Base-by-base conservation (phyloP, 345 rosid genomes). In the Lepidium aucheri region DNA sequence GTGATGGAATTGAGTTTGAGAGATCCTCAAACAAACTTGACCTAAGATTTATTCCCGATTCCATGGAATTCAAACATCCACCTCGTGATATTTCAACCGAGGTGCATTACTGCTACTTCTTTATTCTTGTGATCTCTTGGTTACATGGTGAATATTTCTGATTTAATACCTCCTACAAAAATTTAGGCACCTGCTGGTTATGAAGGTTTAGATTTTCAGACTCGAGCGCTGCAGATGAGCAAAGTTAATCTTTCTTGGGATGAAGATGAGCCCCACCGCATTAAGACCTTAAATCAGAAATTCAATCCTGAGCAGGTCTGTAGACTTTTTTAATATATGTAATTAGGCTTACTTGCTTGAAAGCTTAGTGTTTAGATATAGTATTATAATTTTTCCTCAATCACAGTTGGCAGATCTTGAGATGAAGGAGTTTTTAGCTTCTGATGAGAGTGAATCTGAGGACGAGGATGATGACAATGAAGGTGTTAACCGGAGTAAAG, bases 231-330 rank as follows among this genome's bases (percentile, higher is more conserved):
- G 71, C 99, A 90, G 78, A 76, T 86, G 73, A 94, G 93, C 72
- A 85, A 79, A 73, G 82, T 88, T 63, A 68, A 81, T 52, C 76
- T 88, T 47, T 68, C 97, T 36, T 94, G 99, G 99, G 99, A 90
- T 80, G 99, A 88, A 43, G 99, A 94, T 83, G 97, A 90, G 73
- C 97, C 97, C 4, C 83, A 88, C 38, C 95, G 97, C 13, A 71
- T 72, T 8, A 94, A 81, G 80, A 84, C 94, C 44, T 79, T 94
- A 76, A 90, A 81, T 38, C 82, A 81, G 72, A 86, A 83, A 71
- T 83, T 88, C 64, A 86, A 80, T 57, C 81, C 82, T 56, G 95
- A 88, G 39, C 96, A 94, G 95, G 98, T 86, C 57, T 44, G n/a
- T 68, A 14, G 40, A 14, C 35, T 13, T 35, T 8, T 22, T 0